Evolutionary conservation across 108 stramenopile species (phyloP).

Genomic region (Pseudonitzschia multiseries): DNA sequence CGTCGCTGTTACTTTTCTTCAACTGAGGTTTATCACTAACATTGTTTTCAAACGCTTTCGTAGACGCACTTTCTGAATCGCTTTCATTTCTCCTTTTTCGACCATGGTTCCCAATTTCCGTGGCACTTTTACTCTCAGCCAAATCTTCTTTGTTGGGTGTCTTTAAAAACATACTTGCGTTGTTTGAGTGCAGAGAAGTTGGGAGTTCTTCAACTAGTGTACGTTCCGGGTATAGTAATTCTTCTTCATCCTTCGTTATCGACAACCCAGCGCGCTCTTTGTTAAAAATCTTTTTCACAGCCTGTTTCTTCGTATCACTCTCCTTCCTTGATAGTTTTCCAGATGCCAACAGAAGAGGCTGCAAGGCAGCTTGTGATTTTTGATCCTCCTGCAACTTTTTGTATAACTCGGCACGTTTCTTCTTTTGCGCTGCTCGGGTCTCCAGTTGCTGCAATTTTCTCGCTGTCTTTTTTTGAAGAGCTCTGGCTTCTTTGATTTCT

Average conservation of each 20-base stretch:
- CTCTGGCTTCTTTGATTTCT: conserved; percentile 73
- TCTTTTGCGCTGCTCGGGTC: conserved; percentile 61
- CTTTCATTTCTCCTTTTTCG: not conserved
- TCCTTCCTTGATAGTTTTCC: conserved; percentile 38
- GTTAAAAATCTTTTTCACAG: conserved; percentile 54
- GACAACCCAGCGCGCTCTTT: conserved; percentile 69
- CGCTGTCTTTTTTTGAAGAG: conserved; percentile 61
- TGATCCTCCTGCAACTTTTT: conserved; percentile 45
- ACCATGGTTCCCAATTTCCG: not conserved
- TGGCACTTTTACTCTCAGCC: not conserved
- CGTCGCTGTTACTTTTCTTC: conserved; percentile 6
- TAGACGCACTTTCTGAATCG: not conserved
- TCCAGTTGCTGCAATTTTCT: conserved; percentile 75
- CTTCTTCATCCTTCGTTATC: conserved; percentile 70
- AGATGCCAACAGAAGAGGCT: conserved; percentile 17
- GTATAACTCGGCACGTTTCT: conserved; percentile 62
- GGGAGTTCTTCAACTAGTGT: conserved; percentile 24
- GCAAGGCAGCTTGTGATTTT: conserved; percentile 9
- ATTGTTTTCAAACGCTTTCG: not conserved
- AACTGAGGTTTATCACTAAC: not conserved
- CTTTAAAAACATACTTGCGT: conserved; percentile 1
- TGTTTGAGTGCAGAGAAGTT: not conserved
- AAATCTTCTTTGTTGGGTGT: not conserved
- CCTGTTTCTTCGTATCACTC: conserved; percentile 66
- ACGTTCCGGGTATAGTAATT: conserved; percentile 54